Percentiles rank a stretch among this genome's conserved stretches.
Evolutionary conservation across 106 monocot genomes (phyloP).

Genomic region (Vanilla planifolia): DNA sequence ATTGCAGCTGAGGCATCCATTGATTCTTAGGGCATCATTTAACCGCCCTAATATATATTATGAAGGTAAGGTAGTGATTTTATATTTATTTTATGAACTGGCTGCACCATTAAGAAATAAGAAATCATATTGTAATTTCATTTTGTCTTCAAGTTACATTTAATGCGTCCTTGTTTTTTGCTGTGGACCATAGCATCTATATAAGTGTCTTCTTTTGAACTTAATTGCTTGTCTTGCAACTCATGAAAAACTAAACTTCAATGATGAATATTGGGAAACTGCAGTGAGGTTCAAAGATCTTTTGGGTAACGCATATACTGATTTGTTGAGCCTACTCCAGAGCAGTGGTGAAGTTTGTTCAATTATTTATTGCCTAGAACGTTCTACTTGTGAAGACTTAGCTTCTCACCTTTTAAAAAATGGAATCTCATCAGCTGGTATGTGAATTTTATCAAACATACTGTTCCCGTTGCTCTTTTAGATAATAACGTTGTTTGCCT

Average conservation of each 20-base stretch:
- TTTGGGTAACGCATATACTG: constrained; percentile 53
- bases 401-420: constrained; percentile 45
- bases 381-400: constrained; percentile 72
- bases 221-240: background rate
- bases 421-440: constrained; percentile 85
- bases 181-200: background rate
- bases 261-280: constrained; percentile 10
- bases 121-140: background rate
- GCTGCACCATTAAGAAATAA: background rate
- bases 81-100: background rate
- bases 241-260: background rate
- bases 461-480: background rate
- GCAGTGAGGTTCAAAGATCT: constrained; percentile 97
- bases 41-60: constrained; percentile 99
- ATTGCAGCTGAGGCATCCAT: constrained; percentile 51
- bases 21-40: constrained; percentile 78
- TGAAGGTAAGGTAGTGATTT: constrained; percentile 98
- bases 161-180: background rate
- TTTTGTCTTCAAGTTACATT: too few relatives aligned
- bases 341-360: constrained; percentile 60
- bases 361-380: constrained; percentile 91
- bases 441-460: background rate
- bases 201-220: background rate
- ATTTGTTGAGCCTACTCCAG: constrained; percentile 64
- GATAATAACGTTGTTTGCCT: background rate